Evolutionary conservation across 2,329 filamentous ascomycete species (phyloP), one percentile per base, ranked within the genome.

Genomic region (Colletotrichum eremochloae): DNA sequence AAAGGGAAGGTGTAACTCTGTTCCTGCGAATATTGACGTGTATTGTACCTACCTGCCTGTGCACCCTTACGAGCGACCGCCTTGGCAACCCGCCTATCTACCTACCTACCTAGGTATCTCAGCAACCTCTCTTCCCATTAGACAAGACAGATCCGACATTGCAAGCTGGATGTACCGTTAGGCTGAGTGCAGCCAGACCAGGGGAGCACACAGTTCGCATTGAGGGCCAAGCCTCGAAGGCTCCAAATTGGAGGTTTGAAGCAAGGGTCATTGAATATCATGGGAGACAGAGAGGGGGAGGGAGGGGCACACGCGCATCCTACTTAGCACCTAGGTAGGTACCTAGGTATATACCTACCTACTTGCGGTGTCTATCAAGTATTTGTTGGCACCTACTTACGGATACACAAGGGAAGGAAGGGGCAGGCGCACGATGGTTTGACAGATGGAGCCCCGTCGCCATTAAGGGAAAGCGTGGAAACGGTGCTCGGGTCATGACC

Each of bases 151-250:
- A 62, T 31, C 18, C 36, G 31, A n/a, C 31, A 62, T 9, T n/a
- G 29, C 5, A 33, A 33, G 31, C 20, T 11, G 31, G 58, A 11
- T 36, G n/a, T 29, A 31, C 12, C 29, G 50, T 53, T 29, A 18
- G 9, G 14, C 15, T 33, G 31, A 20, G 29, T 12, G 12, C 5
- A 46, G 60, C n/a, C 33, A 24, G 33, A 29, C 31, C 33, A 50
- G 42, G 20, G 44, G 7, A 46, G 40, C 42, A 66, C 62, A 66
- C 62, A 61, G 57, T 52, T 24, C 64, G 64, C 64, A 71, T 71
- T 71, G 68, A 57, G 57, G 24, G 64, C 64, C 48, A 63, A 71
- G 68, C 56, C 68, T 56, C 48, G 24, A 8, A 61, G 9, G 57
- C 29, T 52, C 44, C 12, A 38, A 36, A n/a, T 14, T 18, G 8